Evolutionary conservation across 495 filamentous ascomycete genomes (phyloP).

Genomic region (Neurospora sp.): DNA sequence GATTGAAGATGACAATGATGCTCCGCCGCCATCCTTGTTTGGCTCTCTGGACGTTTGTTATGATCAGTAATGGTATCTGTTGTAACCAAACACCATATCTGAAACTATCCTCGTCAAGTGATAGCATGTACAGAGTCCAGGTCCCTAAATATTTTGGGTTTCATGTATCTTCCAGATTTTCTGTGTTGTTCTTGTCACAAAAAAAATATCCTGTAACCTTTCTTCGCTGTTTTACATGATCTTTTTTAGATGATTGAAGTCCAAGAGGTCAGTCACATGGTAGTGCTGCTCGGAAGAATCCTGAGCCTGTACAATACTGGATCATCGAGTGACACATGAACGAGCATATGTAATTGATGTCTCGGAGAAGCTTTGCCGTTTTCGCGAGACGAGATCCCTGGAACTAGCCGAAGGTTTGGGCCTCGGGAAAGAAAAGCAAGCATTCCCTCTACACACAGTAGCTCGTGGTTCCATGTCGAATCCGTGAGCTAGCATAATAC

Average conservation of each 20-base stretch:
- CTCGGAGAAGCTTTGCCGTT: not conserved
- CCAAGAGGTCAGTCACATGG: not conserved
- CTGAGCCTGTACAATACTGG: not conserved
- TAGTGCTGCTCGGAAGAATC: not conserved
- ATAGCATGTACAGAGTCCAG: not conserved
- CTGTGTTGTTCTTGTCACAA: not conserved
- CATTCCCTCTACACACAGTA: not conserved
- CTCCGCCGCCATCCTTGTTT: slow-evolving; percentile 6
- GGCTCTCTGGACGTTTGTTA: slow-evolving; percentile 9
- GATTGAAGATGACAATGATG: slow-evolving; percentile 19
- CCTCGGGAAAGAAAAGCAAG: not conserved
- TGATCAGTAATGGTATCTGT: not conserved
- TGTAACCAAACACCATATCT: not conserved
- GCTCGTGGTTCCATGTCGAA: not conserved
- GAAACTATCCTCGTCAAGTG: not conserved
- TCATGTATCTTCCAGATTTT: not conserved
- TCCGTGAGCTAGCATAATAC: not conserved
- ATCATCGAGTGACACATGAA: not conserved
- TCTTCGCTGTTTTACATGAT: not conserved
- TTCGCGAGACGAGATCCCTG: not conserved
- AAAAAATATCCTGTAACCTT: not conserved
- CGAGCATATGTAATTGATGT: not conserved
- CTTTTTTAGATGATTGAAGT: not conserved
- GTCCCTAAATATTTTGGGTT: not conserved
- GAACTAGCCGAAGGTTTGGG: not conserved